Conservation (phyloP, 352 stramenopile genomes). For the Plasmopara muralis region DNA sequence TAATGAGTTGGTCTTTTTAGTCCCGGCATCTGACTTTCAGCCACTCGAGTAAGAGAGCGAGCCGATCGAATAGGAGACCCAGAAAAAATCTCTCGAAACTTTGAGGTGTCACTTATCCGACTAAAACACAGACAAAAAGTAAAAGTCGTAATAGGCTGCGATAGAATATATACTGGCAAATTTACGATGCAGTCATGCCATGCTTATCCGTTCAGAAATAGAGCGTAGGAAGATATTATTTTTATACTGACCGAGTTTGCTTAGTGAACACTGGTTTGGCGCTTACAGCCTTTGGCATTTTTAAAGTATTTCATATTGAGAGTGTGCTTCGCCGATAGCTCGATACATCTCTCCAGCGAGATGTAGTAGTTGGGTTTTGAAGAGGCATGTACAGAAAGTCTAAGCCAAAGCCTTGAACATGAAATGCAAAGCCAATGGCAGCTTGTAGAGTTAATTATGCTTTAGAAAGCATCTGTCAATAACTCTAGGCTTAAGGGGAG, state of each 20-base stretch:
- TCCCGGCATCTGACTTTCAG: not conserved
- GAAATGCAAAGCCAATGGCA: not conserved
- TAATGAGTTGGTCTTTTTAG: not conserved
- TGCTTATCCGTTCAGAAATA: not conserved
- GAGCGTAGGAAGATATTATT: slow-evolving; percentile 1
- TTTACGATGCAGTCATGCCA: not conserved
- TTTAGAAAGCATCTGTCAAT: no score
- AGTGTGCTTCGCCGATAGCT: not conserved
- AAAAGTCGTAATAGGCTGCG: not conserved
- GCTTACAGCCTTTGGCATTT: slow-evolving; percentile 2
- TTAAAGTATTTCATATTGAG: slow-evolving; percentile 3
- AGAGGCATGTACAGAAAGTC: slow-evolving; percentile 10
- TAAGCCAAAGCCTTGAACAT: not conserved
- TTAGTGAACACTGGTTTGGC: not conserved
- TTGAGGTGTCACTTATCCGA: not conserved
- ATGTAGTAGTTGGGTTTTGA: not conserved
- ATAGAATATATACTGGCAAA: slow-evolving; percentile 1
- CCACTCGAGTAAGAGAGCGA: not conserved
- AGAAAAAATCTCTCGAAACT: not conserved
- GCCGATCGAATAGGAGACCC: not conserved
- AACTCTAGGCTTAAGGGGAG: slow-evolving; percentile 2
- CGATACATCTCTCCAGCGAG: not conserved
- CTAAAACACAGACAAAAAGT: not conserved
- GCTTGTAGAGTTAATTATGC: no score
- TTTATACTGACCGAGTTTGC: slow-evolving; percentile 5